Percentiles rank a stretch among this genome's conserved stretches.
Evolutionary conservation across 148 eudicot species (phyloP).

Genomic region (Camellia sinensis): DNA sequence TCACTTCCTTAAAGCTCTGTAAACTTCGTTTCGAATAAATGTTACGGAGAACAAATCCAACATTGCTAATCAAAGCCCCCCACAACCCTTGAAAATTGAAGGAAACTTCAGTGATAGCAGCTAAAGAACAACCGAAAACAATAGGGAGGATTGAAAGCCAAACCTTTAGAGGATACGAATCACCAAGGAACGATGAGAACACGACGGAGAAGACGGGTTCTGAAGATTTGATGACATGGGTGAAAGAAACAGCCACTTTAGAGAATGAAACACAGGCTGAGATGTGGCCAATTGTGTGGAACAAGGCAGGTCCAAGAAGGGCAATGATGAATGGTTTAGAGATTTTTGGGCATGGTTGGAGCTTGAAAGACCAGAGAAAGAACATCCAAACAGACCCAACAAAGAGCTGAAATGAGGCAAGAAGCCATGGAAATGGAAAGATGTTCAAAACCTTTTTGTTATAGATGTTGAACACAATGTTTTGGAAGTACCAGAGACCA

Average conservation of each 20-base stretch:
- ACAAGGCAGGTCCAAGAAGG: constrained; percentile 78
- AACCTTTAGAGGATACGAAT: constrained; percentile 58
- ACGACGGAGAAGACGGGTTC: constrained; percentile 84
- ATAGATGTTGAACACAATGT: constrained; percentile 80
- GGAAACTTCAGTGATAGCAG: constrained; percentile 82
- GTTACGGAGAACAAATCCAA: constrained; percentile 77
- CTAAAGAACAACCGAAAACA: constrained; percentile 81
- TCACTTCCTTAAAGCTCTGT: constrained; percentile 76
- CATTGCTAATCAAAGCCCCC: constrained; percentile 94
- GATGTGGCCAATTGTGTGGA: constrained; percentile 88
- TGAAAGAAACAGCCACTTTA: constrained; percentile 89
- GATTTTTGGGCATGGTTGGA: constrained; percentile 77
- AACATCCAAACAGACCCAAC: constrained; percentile 82
- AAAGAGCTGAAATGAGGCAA: constrained; percentile 84
- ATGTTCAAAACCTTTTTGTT: constrained; percentile 74
- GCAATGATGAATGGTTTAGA: constrained; percentile 65
- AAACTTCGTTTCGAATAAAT: constrained; percentile 79
- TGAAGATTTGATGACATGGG: constrained; percentile 82
- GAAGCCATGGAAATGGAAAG: constrained; percentile 91
- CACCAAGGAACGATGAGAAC: constrained; percentile 71
- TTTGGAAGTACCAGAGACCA: constrained; percentile 87
- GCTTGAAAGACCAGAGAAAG: constrained; percentile 62
- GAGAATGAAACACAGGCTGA: constrained; percentile 92
- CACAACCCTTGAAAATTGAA: constrained; percentile 70
- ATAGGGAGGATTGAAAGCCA: constrained; percentile 89